Evolutionary conservation across 805 yeast species (phyloP).

Genomic region (Sungouiozyma ichnusensis): DNA sequence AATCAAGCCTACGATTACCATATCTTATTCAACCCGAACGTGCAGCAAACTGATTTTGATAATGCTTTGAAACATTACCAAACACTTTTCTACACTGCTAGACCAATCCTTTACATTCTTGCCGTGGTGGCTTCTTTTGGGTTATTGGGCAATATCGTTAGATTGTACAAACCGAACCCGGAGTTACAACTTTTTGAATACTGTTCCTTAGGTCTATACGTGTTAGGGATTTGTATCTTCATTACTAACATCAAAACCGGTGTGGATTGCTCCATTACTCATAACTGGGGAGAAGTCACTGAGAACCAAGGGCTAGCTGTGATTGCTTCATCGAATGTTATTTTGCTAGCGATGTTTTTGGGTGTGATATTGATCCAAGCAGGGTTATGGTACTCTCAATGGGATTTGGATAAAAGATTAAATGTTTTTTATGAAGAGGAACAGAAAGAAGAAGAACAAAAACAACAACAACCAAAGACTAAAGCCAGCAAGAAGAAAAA

Average conservation of each 20-base stretch:
- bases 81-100: slow-evolving; percentile 59
- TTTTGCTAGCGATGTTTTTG: slow-evolving; percentile 56
- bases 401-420: slow-evolving; percentile 38
- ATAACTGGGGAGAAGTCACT: slow-evolving; percentile 92
- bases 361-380: slow-evolving; percentile 82
- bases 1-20: slow-evolving; percentile 75
- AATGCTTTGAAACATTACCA: slow-evolving; percentile 64
- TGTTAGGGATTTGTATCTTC: slow-evolving; percentile 67
- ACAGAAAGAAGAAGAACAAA: slow-evolving; percentile 10
- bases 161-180: slow-evolving; percentile 78
- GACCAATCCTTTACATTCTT: slow-evolving; percentile 31
- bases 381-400: slow-evolving; percentile 80
- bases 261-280: slow-evolving; percentile 51
- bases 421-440: slow-evolving; percentile 26
- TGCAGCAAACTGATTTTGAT: slow-evolving; percentile 44
- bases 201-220: slow-evolving; percentile 64
- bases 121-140: slow-evolving; percentile 62
- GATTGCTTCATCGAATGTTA: slow-evolving; percentile 78
- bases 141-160: slow-evolving; percentile 59
- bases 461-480: slow-evolving; percentile 1
- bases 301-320: slow-evolving; percentile 79
- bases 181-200: slow-evolving; percentile 86
- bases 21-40: slow-evolving; percentile 55
- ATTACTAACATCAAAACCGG: slow-evolving; percentile 82
- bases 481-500: neutral